phyloP scores from a whole-genome alignment of 2,329 filamentous ascomycete species.

The Ophiostoma ips region DNA sequence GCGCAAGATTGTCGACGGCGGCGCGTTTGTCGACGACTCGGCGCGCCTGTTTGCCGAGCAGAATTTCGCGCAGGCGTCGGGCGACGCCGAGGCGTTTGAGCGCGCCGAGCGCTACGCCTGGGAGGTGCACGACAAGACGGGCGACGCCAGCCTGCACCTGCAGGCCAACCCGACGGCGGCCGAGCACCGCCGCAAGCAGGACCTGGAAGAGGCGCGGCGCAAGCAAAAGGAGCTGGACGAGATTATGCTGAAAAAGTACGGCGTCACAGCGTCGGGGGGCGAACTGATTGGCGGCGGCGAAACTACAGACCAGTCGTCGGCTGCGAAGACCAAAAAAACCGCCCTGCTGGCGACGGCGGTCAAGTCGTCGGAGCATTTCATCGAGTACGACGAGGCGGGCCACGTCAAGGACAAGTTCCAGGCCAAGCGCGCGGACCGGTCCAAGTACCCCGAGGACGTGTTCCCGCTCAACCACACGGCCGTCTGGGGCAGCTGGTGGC shows the following conservation, averaged over 20 bases:
- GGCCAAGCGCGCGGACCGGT: constrained; percentile 59
- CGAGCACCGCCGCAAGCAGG: constrained; percentile 69
- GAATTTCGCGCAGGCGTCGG: constrained; percentile 75
- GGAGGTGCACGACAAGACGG: constrained; percentile 79
- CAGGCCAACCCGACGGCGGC: constrained; percentile 95
- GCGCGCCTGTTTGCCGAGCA: constrained; percentile 81
- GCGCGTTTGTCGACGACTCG: constrained; percentile 65
- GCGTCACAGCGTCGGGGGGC: constrained; percentile 26
- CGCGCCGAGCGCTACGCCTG: constrained; percentile 81
- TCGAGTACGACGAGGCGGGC: constrained; percentile 89
- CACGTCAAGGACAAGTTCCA: constrained; percentile 77
- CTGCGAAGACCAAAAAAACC: background rate
- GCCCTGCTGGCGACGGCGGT: constrained; percentile 50
- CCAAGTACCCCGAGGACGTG: constrained; percentile 85
- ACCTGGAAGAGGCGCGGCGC: constrained; percentile 56
- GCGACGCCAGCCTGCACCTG: constrained; percentile 69
- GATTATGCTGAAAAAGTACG: constrained; percentile 69
- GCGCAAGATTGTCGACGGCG: constrained; percentile 73
- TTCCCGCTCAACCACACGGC: constrained; percentile 81
- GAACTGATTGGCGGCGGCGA: background rate
- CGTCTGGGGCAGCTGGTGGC: constrained; percentile 97
- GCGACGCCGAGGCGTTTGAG: constrained; percentile 88
- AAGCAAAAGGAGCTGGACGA: constrained; percentile 56
- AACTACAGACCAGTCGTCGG: background rate
- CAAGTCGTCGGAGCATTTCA: constrained; percentile 69